These are phyloP conservation scores for Neospora caninum DNA, from an alignment of 169 alveolate genomes.

Conservation along the genomic window DNA sequence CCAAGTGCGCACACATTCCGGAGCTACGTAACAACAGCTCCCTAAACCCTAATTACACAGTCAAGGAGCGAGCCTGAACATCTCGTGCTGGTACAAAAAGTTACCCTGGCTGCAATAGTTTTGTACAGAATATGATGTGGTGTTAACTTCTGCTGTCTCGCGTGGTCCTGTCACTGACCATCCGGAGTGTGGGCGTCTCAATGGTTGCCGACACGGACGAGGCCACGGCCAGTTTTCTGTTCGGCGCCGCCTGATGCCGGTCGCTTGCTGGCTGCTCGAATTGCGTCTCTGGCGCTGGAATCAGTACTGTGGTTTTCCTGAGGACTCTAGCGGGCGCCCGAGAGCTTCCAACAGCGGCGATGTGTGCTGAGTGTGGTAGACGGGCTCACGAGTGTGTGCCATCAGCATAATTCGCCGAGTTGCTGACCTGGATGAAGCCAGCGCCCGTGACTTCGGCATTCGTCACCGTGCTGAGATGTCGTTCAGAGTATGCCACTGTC, in stretches of 20 bases:
- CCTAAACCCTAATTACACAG: background rate
- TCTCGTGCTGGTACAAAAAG: too few species aligned
- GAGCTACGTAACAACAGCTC: background rate
- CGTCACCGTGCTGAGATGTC: too few species aligned
- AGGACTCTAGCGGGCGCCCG: too few species aligned
- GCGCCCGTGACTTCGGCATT: too few species aligned
- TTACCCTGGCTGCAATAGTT: too few species aligned
- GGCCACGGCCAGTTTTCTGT: background rate
- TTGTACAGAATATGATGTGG: background rate
- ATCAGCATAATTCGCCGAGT: too few species aligned
- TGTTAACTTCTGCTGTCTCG: background rate
- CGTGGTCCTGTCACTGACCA: background rate
- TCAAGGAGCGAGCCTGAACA: background rate
- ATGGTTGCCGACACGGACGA: background rate
- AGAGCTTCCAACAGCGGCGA: too few species aligned
- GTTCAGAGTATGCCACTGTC: too few species aligned
- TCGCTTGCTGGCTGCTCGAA: background rate
- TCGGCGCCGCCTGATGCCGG: background rate
- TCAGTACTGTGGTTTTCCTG: too few species aligned
- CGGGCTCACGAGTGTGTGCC: too few species aligned
- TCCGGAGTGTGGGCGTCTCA: background rate
- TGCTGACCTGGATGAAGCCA: too few species aligned
- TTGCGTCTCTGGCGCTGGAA: slow-evolving; percentile 1
- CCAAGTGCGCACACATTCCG: background rate
- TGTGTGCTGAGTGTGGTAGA: too few species aligned